Conservation (phyloP, 495 filamentous ascomycete species). For the Schizothecium vesticola region DNA sequence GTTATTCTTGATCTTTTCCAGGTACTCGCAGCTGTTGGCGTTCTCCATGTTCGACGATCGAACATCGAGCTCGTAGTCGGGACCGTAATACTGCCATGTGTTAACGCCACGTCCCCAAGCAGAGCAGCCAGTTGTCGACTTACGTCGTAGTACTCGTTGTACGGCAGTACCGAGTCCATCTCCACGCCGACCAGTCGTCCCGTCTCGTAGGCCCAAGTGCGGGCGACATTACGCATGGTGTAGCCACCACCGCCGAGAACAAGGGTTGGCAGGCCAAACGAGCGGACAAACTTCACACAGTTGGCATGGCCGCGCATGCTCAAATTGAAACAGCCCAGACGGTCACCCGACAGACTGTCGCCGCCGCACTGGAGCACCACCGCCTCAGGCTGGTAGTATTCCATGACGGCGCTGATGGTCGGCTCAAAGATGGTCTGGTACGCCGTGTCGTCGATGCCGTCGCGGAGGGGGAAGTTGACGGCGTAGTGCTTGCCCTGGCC, state of each 20-base stretch:
- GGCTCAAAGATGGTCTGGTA: slow-evolving; percentile 97
- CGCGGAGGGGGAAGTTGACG: slow-evolving; percentile 93
- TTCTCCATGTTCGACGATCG: slow-evolving; percentile 99
- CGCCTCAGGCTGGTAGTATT: slow-evolving; percentile 89
- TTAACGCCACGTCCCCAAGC: slow-evolving; percentile 25
- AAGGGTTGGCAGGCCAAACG: slow-evolving; percentile 83
- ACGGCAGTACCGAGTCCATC: slow-evolving; percentile 79
- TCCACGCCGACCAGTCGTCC: slow-evolving; percentile 79
- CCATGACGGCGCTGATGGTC: slow-evolving; percentile 88
- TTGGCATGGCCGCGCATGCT: slow-evolving; percentile 98
- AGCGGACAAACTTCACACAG: slow-evolving; percentile 92
- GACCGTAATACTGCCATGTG: slow-evolving; percentile 77
- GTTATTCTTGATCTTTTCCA: slow-evolving; percentile 89
- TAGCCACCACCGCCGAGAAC: slow-evolving; percentile 95
- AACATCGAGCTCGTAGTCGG: slow-evolving; percentile 93
- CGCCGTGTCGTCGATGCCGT: slow-evolving; percentile 87
- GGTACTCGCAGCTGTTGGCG: slow-evolving; percentile 87
- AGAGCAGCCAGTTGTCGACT: slow-evolving; percentile 17
- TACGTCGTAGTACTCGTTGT: slow-evolving; percentile 98
- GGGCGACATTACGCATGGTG: slow-evolving; percentile 97
- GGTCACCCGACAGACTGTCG: slow-evolving; percentile 89
- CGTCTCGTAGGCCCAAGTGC: slow-evolving; percentile 96
- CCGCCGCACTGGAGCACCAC: slow-evolving; percentile 97
- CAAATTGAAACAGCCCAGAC: slow-evolving; percentile 94
- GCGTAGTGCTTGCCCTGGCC: slow-evolving; percentile 90